Base-by-base conservation (phyloP, 2,329 filamentous ascomycete species). In the Cytospora leucostoma region DNA sequence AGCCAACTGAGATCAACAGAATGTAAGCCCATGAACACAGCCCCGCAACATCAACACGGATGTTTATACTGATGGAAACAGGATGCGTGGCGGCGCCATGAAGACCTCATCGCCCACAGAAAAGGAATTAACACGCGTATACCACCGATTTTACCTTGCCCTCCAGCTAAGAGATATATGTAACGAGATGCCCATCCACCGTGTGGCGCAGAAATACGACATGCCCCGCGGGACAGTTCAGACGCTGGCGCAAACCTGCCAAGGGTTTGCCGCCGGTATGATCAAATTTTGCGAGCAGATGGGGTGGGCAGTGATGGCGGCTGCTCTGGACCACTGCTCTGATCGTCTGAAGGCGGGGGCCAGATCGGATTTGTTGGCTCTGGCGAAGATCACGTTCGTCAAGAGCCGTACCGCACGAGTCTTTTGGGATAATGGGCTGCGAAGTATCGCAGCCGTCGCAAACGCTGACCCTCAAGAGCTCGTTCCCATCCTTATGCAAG, bases 271-370 rank as follows among this genome's bases (percentile, higher is more conserved):
- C 4, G 88, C 88, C 2, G 89, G 89, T 4, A 91, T 92, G 80
- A 85, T 93, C 65, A 92, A 90, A 68, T 93, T 93, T 70, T 93
- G 90, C 71, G 82, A 91, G 68, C 82, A 85, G 19, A 92, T 93
- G 90, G 86, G 83, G 2, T 92, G 89, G 88, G 84, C 87, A 1
- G 86, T 89, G 69, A 84, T 93, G 72, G 85, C 86, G 7, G 88
- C 87, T 5, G 87, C 89, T 7, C 78, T 93, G 37, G 88, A 92
- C 67, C 90, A 93, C 71, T 92, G 91, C 76, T 86, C 87, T 0
- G 89, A 92, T 73, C 81, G 90, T 27, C 78, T 93, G 7, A 86
- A 87, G 73, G 89, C 89, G 12, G 90, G 90, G 0, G 90, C 90
- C 0, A 84, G 84, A 64, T 82, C 87, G 0, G 90, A 93, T 70